Conservation (phyloP, 495 filamentous ascomycete species). For the Rusavskia elegans region DNA sequence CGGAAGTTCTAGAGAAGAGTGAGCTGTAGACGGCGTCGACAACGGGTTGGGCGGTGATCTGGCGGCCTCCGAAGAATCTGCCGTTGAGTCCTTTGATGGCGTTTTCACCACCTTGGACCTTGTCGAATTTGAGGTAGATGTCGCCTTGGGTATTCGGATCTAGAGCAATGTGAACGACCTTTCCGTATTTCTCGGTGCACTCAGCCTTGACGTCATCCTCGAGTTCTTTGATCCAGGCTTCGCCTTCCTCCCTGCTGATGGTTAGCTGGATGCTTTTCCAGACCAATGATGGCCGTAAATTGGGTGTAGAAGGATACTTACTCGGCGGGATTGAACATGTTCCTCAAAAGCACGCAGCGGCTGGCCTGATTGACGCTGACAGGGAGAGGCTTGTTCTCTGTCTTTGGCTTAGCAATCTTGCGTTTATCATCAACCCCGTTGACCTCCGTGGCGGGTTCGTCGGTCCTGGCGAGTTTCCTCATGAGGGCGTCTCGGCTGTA, state of each 20-base stretch:
- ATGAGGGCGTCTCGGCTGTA: constrained; percentile 95
- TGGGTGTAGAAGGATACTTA: constrained; percentile 36
- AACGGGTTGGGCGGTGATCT: constrained; percentile 87
- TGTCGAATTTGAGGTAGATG: constrained; percentile 96
- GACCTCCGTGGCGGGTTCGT: constrained; percentile 53
- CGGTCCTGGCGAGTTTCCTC: constrained; percentile 92
- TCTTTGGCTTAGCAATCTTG: constrained; percentile 61
- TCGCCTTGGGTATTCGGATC: constrained; percentile 90
- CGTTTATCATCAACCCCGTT: constrained; percentile 48
- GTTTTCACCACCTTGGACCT: constrained; percentile 85
- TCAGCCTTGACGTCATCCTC: constrained; percentile 89
- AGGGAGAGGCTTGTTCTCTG: constrained; percentile 65
- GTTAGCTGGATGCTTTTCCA: constrained; percentile 24
- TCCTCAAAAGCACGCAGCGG: constrained; percentile 82
- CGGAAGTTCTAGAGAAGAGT: constrained; percentile 79
- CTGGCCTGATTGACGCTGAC: constrained; percentile 85
- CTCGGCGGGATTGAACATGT: constrained; percentile 89
- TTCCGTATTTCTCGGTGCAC: constrained; percentile 91
- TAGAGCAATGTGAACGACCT: constrained; percentile 93
- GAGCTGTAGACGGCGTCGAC: constrained; percentile 97
- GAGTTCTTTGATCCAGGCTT: constrained; percentile 80
- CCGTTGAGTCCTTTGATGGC: constrained; percentile 96
- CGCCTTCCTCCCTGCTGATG: constrained; percentile 59
- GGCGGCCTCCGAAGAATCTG: constrained; percentile 77
- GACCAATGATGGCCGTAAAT: background rate